These are phyloP conservation scores for Tephrocybe sp. DNA, from an alignment of 768 basidiomycete species.

Conservation along the genomic window DNA sequence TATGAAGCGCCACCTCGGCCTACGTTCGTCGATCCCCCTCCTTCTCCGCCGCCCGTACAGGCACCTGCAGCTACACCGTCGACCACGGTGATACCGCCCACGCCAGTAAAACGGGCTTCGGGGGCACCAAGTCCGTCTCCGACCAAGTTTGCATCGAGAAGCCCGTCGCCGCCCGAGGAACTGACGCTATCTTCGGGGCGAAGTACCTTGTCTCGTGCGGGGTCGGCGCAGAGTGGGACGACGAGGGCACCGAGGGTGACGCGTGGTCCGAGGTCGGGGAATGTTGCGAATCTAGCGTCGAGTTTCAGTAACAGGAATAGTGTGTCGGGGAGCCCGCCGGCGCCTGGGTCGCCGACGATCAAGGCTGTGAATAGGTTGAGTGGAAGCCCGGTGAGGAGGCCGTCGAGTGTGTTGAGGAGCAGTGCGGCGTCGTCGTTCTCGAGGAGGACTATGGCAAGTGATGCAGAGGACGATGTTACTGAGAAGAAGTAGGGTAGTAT, in stretches of 20 bases:
- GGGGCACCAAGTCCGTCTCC: constrained; percentile 36
- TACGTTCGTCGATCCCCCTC: constrained; percentile 43
- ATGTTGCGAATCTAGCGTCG: constrained; percentile 56
- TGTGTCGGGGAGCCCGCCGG: constrained; percentile 31
- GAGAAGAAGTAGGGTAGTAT: constrained; percentile 22
- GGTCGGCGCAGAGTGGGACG: constrained; percentile 36
- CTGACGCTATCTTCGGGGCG: constrained; percentile 35
- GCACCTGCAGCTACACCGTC: constrained; percentile 37
- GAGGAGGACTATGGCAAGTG: constrained; percentile 79
- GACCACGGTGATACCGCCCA: constrained; percentile 53
- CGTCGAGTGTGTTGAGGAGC: constrained; percentile 51
- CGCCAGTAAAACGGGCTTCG: constrained; percentile 45
- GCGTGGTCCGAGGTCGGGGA: constrained; percentile 47
- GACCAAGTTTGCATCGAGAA: constrained; percentile 36
- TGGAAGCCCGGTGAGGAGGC: constrained; percentile 43
- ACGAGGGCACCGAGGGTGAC: constrained; percentile 50
- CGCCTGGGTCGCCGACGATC: constrained; percentile 24
- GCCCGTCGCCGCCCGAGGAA: constrained; percentile 45
- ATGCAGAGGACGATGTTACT: constrained; percentile 76
- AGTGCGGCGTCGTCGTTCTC: constrained; percentile 47
- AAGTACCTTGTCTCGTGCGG: constrained; percentile 45
- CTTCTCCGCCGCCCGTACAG: constrained; percentile 39
- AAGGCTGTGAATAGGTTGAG: constrained; percentile 49
- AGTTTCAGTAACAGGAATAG: constrained; percentile 52
- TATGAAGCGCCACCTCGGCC: constrained; percentile 32